Evolutionary conservation across 1,284 basidiomycete genomes (phyloP), one percentile per base, ranked within the genome.

Genomic region (Heterobasidion occidentale): DNA sequence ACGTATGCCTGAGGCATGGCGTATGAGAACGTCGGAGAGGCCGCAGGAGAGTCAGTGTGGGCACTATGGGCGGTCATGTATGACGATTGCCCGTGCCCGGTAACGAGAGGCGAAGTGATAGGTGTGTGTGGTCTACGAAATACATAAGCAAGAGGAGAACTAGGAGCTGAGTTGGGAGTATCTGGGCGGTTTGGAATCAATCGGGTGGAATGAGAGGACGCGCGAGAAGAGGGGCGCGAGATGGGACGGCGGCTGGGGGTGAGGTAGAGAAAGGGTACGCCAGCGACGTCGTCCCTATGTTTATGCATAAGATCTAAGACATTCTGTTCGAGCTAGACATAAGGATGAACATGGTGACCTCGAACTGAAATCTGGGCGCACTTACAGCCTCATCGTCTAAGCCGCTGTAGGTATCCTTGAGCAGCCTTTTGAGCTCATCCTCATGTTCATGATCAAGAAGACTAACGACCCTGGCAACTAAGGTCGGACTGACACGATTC

Each of bases 251-350:
- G 80, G 36, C 83, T 88, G 11, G 88, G 85, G 9, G 88, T 90
- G 52, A 92, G 75, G 70, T 88, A 89, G 54, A 89, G 73, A 66
- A 92, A 91, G 0, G 90, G 90, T 4, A 91, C 87, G 19, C 87
- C 87, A 46, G 87, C 86, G 51, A 87, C 72, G 68, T 92, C 90
- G 74, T 92, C 90, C 58, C 83, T 77, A 67, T 91, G 88, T 70
- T 87, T 88, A 70, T 92, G 90, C 90, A 92, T 92, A 59, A 92
- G 77, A 66, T 92, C 88, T 34, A 92, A 77, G 56, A 91, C 85
- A 67, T 83, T 79, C 62, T 89, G 84, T 65, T 92, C 89, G 53
- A 88, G 74, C 85, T 90, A 64, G 7, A 53, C 56, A 51, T 51
- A 48, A 54, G 56, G 9, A 35, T 62, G 5, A 59, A 55, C 33